These are phyloP conservation scores for Dioszegia crocea DNA, from an alignment of 768 basidiomycete genomes.

Conservation along the genomic window DNA sequence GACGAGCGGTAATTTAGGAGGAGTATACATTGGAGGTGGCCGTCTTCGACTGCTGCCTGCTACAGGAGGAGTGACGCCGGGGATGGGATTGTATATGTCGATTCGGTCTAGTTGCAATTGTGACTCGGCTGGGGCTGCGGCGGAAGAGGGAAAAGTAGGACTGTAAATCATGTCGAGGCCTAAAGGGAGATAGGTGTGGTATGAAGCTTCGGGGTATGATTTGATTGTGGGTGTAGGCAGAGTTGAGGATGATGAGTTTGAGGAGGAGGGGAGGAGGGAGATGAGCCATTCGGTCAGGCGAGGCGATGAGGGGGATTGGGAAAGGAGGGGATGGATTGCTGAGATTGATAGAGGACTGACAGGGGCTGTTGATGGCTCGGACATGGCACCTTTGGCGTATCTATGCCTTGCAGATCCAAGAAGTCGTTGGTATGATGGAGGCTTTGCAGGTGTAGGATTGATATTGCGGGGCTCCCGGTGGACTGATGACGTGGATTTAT, in stretches of 20 bases:
- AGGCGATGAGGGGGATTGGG: conserved; percentile 5
- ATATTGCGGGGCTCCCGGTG: too few species aligned
- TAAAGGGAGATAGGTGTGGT: conserved; percentile 74
- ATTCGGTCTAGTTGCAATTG: conserved; percentile 62
- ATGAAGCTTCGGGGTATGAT: conserved; percentile 74
- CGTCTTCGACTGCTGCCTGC: conserved; percentile 42
- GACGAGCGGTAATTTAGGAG: conserved; percentile 52
- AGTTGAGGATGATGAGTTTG: neutral
- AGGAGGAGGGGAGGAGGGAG: conserved; percentile 10
- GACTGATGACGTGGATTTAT: too few species aligned
- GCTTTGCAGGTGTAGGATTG: too few species aligned
- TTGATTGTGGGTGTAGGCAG: conserved; percentile 63
- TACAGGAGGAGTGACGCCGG: conserved; percentile 13
- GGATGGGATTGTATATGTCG: conserved; percentile 68
- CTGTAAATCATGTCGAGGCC: conserved; percentile 78
- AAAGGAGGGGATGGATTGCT: conserved; percentile 6
- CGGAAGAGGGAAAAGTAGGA: too few species aligned
- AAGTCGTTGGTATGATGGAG: too few species aligned
- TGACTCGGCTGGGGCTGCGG: conserved; percentile 20
- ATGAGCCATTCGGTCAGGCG: conserved; percentile 3
- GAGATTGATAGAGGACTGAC: neutral
- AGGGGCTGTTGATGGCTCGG: too few species aligned
- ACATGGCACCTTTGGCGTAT: too few species aligned
- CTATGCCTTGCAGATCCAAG: too few species aligned
- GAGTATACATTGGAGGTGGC: conserved; percentile 57